Evolutionary conservation across 768 basidiomycete genomes (phyloP).

Genomic region (Naematelia encephala): DNA sequence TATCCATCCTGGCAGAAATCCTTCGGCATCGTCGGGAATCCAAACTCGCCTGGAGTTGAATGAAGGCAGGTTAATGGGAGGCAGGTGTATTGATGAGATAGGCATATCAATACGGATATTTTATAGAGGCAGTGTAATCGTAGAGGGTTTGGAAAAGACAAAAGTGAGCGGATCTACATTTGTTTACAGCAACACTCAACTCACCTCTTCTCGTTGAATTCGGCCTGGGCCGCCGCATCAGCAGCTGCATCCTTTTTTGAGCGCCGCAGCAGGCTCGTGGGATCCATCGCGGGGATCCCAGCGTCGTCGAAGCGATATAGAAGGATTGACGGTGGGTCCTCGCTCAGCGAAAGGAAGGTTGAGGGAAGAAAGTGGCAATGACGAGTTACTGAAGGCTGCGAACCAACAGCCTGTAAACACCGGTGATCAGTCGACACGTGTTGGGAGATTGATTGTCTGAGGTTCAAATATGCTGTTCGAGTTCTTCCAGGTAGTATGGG

Average conservation of each 20-base stretch:
- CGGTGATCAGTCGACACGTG: too few relatives aligned
- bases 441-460: too few relatives aligned
- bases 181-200: conserved; percentile 6
- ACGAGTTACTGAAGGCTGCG: not conserved
- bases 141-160: conserved; percentile 1
- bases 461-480: too few relatives aligned
- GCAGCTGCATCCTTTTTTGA: conserved; percentile 63
- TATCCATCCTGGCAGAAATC: conserved; percentile 93
- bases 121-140: not conserved
- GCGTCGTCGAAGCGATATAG: not conserved
- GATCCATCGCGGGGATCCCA: conserved; percentile 36
- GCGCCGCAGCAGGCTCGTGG: conserved; percentile 27
- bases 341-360: not conserved
- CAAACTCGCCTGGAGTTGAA: conserved; percentile 65
- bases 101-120: conserved; percentile 1
- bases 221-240: conserved; percentile 84
- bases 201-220: conserved; percentile 93
- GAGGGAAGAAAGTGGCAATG: not conserved
- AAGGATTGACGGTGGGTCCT: not conserved
- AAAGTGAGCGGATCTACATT: not conserved
- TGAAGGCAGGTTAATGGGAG: conserved; percentile 8
- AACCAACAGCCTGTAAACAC: not conserved
- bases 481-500: too few relatives aligned
- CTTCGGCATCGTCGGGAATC: conserved; percentile 88
- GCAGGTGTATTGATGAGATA: conserved; percentile 7